A percentile compares a stretch with the other conserved stretches of the same genome.
Conservation (phyloP, 192 early-diverging fungal species). For the Coemansia sp. region DNA sequence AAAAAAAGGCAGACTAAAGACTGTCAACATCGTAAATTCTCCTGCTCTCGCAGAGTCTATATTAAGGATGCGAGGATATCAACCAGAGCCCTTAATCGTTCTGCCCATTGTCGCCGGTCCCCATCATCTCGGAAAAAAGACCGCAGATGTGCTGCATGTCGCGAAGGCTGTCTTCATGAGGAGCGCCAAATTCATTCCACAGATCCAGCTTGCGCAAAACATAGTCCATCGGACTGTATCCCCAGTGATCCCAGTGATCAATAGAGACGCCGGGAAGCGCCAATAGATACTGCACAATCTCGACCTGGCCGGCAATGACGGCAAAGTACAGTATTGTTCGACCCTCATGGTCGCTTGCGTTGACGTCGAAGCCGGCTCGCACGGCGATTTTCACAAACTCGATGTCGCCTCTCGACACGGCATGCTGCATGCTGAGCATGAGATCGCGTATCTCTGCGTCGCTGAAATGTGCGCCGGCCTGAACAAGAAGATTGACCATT, state of each 20-base stretch:
- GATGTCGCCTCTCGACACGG: constrained; percentile 45
- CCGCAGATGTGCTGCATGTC: constrained; percentile 52
- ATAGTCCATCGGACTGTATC: constrained; percentile 49
- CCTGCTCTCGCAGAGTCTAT: no score
- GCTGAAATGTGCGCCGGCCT: constrained; percentile 87
- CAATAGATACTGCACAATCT: constrained; percentile 46
- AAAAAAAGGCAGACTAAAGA: no score
- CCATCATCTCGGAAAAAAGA: constrained; percentile 29
- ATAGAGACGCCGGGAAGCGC: constrained; percentile 23
- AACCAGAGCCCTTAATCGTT: no score
- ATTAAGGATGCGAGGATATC: no score
- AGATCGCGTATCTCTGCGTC: constrained; percentile 76
- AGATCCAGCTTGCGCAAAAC: constrained; percentile 44
- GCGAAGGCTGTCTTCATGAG: constrained; percentile 38
- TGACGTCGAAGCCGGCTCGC: constrained; percentile 42
- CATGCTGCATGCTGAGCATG: constrained; percentile 52
- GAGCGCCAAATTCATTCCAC: constrained; percentile 46
- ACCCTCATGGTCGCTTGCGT: constrained; percentile 42
- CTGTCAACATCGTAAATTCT: no score
- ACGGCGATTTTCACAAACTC: constrained; percentile 51
- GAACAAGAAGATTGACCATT: constrained; percentile 64
- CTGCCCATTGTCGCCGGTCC: not conserved
- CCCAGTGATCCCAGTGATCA: constrained; percentile 48
- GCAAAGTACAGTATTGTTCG: constrained; percentile 48
- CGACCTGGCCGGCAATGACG: constrained; percentile 44